Conservation (phyloP, 352 stramenopile genomes). For the Phytophthora colocasiae region DNA sequence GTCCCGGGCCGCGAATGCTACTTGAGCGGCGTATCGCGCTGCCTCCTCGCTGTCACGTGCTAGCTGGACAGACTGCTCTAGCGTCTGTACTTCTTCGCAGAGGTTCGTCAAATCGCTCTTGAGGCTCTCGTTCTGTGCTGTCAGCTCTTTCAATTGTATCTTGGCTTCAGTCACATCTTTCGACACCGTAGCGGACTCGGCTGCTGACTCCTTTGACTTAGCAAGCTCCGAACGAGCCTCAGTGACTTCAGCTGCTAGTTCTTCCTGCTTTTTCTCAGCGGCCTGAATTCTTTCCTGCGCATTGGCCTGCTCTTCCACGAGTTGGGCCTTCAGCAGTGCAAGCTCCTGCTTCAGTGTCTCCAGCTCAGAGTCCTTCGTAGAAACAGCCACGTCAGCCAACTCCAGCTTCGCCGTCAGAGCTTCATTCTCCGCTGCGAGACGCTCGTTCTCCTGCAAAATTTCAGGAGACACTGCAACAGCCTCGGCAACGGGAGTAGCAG, state of each 20-base stretch:
- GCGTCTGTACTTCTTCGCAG: conserved; percentile 48
- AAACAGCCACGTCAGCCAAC: conserved; percentile 23
- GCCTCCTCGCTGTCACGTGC: conserved; percentile 78
- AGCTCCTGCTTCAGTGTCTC: conserved; percentile 45
- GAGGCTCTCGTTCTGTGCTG: conserved; percentile 33
- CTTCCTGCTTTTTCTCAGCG: conserved; percentile 35
- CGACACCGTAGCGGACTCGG: conserved; percentile 18
- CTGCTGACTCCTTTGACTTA: conserved; percentile 27
- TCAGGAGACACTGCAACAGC: conserved; percentile 21
- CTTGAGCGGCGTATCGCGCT: conserved; percentile 72
- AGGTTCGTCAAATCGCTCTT: conserved; percentile 43
- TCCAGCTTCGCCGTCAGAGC: conserved; percentile 46
- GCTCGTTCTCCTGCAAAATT: conserved; percentile 52
- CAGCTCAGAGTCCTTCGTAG: conserved; percentile 49
- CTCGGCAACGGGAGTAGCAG: conserved; percentile 8
- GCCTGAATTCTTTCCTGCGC: conserved; percentile 32
- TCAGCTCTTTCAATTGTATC: conserved; percentile 39
- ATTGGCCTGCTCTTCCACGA: conserved; percentile 37
- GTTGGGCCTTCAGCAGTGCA: conserved; percentile 39
- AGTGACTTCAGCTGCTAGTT: conserved; percentile 25
- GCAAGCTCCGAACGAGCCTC: conserved; percentile 29
- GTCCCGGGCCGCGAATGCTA: conserved; percentile 74
- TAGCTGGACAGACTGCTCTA: conserved; percentile 51
- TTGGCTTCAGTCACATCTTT: conserved; percentile 36
- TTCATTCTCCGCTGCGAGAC: conserved; percentile 48